Evolutionary conservation across 1,284 basidiomycete species (phyloP).

Genomic region (Ustilago tritici): DNA sequence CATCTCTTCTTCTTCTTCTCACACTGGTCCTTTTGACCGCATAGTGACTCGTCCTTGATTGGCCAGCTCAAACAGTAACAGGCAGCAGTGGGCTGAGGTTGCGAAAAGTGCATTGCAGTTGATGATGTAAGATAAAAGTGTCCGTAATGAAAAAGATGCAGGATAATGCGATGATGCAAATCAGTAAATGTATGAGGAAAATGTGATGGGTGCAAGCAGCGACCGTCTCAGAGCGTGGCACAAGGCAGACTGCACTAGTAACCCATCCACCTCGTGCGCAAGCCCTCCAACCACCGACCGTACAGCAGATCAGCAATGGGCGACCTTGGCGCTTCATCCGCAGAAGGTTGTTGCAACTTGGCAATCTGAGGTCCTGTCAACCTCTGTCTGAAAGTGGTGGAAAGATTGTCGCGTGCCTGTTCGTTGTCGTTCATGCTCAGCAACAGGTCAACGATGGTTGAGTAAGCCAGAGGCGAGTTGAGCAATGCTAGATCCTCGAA

Average conservation of each 20-base stretch:
- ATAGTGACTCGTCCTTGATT: no score
- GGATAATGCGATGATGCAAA: background rate
- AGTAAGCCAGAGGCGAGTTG: conserved; percentile 86
- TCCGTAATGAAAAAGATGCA: conserved; percentile 17
- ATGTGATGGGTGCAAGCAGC: conserved; percentile 2
- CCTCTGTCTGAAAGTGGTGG: conserved; percentile 53
- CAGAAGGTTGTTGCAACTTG: conserved; percentile 30
- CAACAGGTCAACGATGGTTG: conserved; percentile 87
- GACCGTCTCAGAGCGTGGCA: background rate
- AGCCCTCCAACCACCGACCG: conserved; percentile 92
- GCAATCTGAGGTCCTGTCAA: conserved; percentile 32
- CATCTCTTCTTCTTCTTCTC: background rate
- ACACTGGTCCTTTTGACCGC: background rate
- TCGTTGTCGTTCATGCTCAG: conserved; percentile 79
- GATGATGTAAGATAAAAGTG: conserved; percentile 3
- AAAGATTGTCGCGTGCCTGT: conserved; percentile 47
- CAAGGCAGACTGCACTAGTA: conserved; percentile 24
- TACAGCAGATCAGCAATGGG: conserved; percentile 94
- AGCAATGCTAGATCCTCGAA: conserved; percentile 84
- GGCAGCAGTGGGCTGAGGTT: background rate
- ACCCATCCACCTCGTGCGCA: conserved; percentile 70
- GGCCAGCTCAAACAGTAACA: no score
- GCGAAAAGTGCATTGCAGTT: background rate
- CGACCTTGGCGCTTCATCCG: conserved; percentile 69
- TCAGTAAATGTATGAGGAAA: background rate